These are phyloP conservation scores for Solanum sitiens DNA, from an alignment of 257 asterid genomes.

Conservation along the genomic window DNA sequence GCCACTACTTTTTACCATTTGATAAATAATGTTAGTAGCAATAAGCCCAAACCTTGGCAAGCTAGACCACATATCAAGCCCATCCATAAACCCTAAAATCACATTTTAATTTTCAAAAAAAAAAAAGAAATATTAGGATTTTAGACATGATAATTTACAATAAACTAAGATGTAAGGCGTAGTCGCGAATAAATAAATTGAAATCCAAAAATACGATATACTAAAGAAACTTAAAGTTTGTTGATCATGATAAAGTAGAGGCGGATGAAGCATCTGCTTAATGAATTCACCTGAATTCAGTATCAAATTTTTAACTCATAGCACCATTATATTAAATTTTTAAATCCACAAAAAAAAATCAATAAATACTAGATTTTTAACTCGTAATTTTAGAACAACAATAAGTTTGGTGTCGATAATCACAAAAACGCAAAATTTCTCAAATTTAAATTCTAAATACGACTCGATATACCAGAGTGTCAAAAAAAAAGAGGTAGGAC, in stretches of 20 bases:
- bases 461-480: accelerated
- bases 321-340: neutral
- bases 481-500: neutral
- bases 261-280: neutral
- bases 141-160: neutral
- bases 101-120: neutral
- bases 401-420: neutral
- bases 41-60: conserved; percentile 39
- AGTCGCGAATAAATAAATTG: neutral
- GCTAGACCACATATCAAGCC: conserved; percentile 60
- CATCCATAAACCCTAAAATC: conserved; percentile 63
- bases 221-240: neutral
- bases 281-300: neutral
- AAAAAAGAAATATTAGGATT: neutral
- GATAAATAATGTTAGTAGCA: conserved; percentile 38
- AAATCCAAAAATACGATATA: neutral
- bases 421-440: accelerated
- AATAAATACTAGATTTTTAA: neutral
- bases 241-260: neutral
- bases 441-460: neutral
- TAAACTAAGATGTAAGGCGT: neutral
- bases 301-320: neutral
- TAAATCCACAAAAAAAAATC: neutral
- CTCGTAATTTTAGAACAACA: neutral
- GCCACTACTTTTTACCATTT: conserved; percentile 46